Evolutionary conservation across 2,329 filamentous ascomycete species (phyloP), one percentile per base, ranked within the genome.

Genomic region (Pseudocercospora crystallina): DNA sequence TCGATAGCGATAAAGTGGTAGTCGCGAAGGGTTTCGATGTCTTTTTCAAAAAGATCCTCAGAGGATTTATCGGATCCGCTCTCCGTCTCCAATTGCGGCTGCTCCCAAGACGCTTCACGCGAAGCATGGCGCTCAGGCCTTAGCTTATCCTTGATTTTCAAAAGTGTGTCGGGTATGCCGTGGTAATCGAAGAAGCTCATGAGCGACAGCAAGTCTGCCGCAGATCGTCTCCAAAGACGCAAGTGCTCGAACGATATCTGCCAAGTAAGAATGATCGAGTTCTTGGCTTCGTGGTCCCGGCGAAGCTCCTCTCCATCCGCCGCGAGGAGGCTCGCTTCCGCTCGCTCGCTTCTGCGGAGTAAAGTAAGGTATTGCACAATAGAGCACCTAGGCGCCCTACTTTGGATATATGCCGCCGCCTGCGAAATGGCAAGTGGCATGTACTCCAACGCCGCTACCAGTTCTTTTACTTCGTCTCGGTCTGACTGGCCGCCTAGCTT

Each of bases 161-260:
- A 3, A 5, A 53, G 42, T 8, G 20, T 35, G 31, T 55, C 56
- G 2, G 49, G 58, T 14, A 61, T 59, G 0, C 43, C 34, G 29
- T 53, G 47, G 8, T 63, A 62, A 43, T 78, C 67, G 54, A 74
- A 78, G 50, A 74, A 72, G 63, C 74, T 75, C 70, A 78, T 72
- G 5, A 78, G 64, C 1, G 72, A 73, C 0, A 79, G 54, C 8
- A 78, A 57, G 12, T 74, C 58, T 2, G 74, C 65, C 8, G 76
- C 76, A 4, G 53, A 56, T 15, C 30, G 26, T 15, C 47, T 36
- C 2, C 8, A 41, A 41, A n/a, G n/a, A n/a, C n/a, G n/a, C 11
- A 62, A 52, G 12, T 61, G 53, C n/a, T 63, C 54, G 39, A 64
- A 63, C 1, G 54, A 62, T 29, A 62, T 61, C 32, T 59, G 51